phyloP scores from a whole-genome alignment of 2,329 filamentous ascomycete genomes.

The Lecanosticta acicola region DNA sequence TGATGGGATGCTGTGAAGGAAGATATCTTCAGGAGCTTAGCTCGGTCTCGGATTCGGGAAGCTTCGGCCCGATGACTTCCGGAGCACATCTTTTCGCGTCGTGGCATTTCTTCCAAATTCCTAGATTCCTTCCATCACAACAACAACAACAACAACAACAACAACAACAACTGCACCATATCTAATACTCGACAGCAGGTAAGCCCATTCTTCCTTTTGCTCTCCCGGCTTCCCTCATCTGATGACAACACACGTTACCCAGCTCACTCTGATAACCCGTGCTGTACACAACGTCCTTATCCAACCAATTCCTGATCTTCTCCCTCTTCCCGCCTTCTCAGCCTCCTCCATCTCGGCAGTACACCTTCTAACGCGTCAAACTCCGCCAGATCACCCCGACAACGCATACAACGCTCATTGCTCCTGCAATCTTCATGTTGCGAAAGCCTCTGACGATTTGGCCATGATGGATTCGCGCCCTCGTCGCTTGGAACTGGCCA shows the following conservation, averaged over 20 bases:
- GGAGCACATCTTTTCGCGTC: no score
- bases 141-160: no score
- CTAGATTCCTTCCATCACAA: no score
- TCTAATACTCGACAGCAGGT: no score
- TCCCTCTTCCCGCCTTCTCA: not conserved
- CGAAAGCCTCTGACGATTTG: not conserved
- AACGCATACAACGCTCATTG: not conserved
- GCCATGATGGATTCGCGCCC: not conserved
- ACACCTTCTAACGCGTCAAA: not conserved
- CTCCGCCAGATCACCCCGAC: not conserved
- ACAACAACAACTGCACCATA: no score
- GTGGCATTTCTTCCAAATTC: no score
- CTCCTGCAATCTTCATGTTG: not conserved
- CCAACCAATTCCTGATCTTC: not conserved
- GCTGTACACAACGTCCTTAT: not conserved
- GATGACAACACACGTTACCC: not conserved
- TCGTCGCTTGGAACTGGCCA: not conserved
- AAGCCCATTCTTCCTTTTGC: no score
- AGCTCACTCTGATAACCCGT: not conserved
- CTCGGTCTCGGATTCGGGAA: no score
- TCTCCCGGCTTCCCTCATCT: no score
- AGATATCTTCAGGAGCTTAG: no score
- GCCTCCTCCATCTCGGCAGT: not conserved
- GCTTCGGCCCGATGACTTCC: no score
- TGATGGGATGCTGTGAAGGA: no score